These are phyloP conservation scores for Posidonia australis DNA, from an alignment of 106 monocot species.

Conservation along the genomic window DNA sequence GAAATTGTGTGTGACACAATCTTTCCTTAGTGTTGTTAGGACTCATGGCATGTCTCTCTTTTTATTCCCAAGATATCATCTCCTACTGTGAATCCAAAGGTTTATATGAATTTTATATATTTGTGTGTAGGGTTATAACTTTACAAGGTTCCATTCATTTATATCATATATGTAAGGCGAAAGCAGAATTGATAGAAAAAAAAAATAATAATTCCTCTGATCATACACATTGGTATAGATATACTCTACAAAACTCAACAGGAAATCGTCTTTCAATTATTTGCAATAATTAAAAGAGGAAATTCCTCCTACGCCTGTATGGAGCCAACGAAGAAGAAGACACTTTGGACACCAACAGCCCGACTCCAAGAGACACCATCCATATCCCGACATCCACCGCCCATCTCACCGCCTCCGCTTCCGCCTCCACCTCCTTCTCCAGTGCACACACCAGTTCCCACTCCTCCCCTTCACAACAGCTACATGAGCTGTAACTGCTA, in stretches of 20 bases:
- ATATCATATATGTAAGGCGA: too few relatives aligned
- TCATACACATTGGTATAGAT: too few relatives aligned
- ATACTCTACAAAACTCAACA: not conserved
- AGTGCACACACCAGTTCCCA: slow-evolving; percentile 12
- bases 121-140: too few relatives aligned
- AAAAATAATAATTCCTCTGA: too few relatives aligned
- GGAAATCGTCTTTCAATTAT: not conserved
- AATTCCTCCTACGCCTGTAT: slow-evolving; percentile 6
- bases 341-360: slow-evolving; percentile 27
- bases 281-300: slow-evolving; percentile 13
- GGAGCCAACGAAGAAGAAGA: not conserved
- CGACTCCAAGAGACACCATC: slow-evolving; percentile 27
- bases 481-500: not conserved
- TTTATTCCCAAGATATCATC: too few relatives aligned
- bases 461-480: slow-evolving; percentile 3
- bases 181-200: too few relatives aligned
- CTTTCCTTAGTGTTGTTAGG: too few relatives aligned
- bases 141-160: too few relatives aligned
- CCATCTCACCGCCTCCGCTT: slow-evolving; percentile 18
- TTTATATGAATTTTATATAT: too few relatives aligned
- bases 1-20: too few relatives aligned
- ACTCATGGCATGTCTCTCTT: too few relatives aligned
- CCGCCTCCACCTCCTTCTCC: slow-evolving; percentile 5
- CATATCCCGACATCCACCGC: slow-evolving; percentile 30
- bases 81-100: too few relatives aligned